These are phyloP conservation scores for Aspergillus conjunctus DNA, from an alignment of 495 filamentous ascomycete genomes.

Conservation along the genomic window DNA sequence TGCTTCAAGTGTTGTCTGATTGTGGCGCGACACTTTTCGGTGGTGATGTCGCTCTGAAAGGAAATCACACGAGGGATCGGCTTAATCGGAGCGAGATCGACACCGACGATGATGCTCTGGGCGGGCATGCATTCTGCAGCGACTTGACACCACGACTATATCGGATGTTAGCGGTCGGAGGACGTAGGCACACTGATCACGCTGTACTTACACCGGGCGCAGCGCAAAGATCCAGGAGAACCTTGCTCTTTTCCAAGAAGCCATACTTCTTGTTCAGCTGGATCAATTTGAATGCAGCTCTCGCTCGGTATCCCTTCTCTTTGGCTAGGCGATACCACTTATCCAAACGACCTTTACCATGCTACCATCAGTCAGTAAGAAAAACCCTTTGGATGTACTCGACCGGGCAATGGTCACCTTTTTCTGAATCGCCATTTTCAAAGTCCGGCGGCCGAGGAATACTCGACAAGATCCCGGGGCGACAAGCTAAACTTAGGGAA, in stretches of 20 bases:
- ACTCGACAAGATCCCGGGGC: constrained; percentile 29
- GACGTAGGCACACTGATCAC: neutral
- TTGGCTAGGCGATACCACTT: constrained; percentile 98
- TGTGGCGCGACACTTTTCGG: constrained; percentile 92
- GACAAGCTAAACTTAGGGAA: constrained; percentile 18
- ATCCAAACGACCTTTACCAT: constrained; percentile 98
- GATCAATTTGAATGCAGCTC: constrained; percentile 97
- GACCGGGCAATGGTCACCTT: constrained; percentile 55
- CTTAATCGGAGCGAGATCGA: constrained; percentile 95
- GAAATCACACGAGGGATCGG: constrained; percentile 89
- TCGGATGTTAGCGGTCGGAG: constrained; percentile 31
- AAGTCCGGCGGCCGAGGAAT: constrained; percentile 24
- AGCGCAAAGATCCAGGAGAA: constrained; percentile 94
- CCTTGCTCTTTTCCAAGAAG: constrained; percentile 95
- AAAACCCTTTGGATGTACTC: neutral
- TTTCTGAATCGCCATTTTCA: constrained; percentile 92
- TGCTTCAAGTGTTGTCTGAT: constrained; percentile 89
- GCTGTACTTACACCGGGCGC: constrained; percentile 77
- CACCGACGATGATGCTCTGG: constrained; percentile 87
- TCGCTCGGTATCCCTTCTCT: constrained; percentile 95
- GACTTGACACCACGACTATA: constrained; percentile 95
- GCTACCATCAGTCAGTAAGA: constrained; percentile 47
- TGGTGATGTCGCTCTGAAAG: constrained; percentile 98
- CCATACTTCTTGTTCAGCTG: constrained; percentile 99
- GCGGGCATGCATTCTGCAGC: constrained; percentile 92